Evolutionary conservation across 441 rosid species (phyloP), one percentile per base, ranked within the genome.

Genomic region (Arabidopsis hybrid): DNA sequence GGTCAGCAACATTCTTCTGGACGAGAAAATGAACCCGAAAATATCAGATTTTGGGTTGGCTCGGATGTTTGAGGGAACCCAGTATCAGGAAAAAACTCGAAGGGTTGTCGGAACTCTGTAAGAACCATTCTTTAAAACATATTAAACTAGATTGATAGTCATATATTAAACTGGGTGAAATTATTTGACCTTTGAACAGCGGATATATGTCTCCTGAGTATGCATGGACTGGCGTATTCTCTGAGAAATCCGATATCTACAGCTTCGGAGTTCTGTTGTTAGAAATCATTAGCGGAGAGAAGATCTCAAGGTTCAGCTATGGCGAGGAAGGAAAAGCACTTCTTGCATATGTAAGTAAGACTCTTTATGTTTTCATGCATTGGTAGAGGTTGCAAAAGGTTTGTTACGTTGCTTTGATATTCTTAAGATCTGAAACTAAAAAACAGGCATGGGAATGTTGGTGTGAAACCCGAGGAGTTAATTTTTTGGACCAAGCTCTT

Each of bases 201-300:
- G 86, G 91, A 9, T 84, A 78, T 17, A 88, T 84, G 84, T 56
- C 87, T 3, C 87, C 84, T 3, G 90, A 87, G 67, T 89, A 87
- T 65, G 81, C 83, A 62, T 82, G 82, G 73, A 59, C 74, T 14
- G 92, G 88, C 2, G 34, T 31, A 7, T 87, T 86, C 57, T 89
- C 85, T 0, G 83, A 81, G 64, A 87, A 87, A 78, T 84, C 90
- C 0, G 91, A 88, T 13, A 83, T 89, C 2, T 89, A 83, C 7
- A 86, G 89, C 67, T 87, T 85, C 2, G 84, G 89, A 5, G 87
- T 85, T 7, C 17, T 88, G 34, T n/a, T 86, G 16, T 51, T 91
- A n/a, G 89, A 91, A 81, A 85, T 86, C 38, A 65, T 91, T 2
- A 83, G 84, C 3, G 91, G 97, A 1, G 85, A 84, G 69, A 81